Percentiles rank a stretch among this genome's conserved stretches.
These are phyloP conservation scores for Ophiocordyceps sinensis DNA, from an alignment of 2,329 filamentous ascomycete species.

Conservation along the genomic window DNA sequence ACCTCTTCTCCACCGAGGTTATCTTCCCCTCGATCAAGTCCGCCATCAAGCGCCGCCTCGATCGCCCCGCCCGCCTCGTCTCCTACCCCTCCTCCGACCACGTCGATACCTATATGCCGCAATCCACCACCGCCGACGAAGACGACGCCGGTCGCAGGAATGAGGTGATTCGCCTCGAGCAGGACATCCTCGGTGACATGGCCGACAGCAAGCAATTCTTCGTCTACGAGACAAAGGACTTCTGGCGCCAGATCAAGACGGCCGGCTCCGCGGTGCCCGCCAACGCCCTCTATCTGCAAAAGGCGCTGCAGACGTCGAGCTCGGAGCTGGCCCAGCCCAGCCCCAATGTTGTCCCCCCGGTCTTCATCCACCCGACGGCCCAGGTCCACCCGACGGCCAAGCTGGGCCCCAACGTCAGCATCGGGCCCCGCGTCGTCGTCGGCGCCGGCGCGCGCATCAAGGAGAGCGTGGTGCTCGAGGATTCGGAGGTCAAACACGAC, in stretches of 20 bases:
- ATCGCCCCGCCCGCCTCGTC: slow-evolving; percentile 67
- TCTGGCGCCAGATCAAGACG: slow-evolving; percentile 99
- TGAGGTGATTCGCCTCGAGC: slow-evolving; percentile 85
- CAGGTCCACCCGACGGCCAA: slow-evolving; percentile 89
- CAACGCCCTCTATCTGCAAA: slow-evolving; percentile 90
- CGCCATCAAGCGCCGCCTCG: slow-evolving; percentile 88
- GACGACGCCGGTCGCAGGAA: slow-evolving; percentile 67
- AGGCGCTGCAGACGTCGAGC: slow-evolving; percentile 73
- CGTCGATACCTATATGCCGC: slow-evolving; percentile 52
- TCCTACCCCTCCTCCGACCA: slow-evolving; percentile 96
- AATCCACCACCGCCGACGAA: slow-evolving; percentile 33
- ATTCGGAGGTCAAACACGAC: slow-evolving; percentile 91
- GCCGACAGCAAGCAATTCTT: slow-evolving; percentile 97
- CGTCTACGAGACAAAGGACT: slow-evolving; percentile 96
- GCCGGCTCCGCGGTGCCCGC: slow-evolving; percentile 93
- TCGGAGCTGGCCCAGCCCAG: slow-evolving; percentile 67
- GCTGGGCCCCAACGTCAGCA: slow-evolving; percentile 90
- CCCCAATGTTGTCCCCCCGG: slow-evolving; percentile 76
- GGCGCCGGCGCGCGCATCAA: slow-evolving; percentile 85
- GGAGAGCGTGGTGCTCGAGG: slow-evolving; percentile 91
- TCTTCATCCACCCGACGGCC: slow-evolving; percentile 89
- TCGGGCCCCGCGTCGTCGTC: slow-evolving; percentile 75
- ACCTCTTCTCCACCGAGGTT: slow-evolving; percentile 87
- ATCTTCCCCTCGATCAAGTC: slow-evolving; percentile 93
- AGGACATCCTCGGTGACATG: slow-evolving; percentile 90